Evolutionary conservation across 352 stramenopile species (phyloP).

Genomic region (Phytophthora pini): DNA sequence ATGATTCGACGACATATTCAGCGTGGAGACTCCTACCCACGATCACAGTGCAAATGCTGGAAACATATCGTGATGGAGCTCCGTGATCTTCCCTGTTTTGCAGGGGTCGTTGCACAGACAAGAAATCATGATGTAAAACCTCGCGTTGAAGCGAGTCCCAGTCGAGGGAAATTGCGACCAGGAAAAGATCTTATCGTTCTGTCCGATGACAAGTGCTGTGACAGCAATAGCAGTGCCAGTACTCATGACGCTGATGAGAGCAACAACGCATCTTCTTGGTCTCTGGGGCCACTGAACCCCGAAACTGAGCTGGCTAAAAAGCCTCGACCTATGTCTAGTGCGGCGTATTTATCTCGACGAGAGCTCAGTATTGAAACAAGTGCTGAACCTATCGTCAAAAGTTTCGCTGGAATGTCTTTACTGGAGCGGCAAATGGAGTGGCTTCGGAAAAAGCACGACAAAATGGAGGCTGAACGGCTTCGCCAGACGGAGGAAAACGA

Average conservation of each 20-base stretch:
- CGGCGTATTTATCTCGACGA: slow-evolving; percentile 25
- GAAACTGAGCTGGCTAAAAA: slow-evolving; percentile 27
- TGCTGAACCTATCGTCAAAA: slow-evolving; percentile 34
- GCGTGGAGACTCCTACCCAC: slow-evolving; percentile 70
- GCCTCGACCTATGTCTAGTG: slow-evolving; percentile 27
- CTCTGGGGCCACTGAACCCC: slow-evolving; percentile 30
- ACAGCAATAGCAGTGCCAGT: slow-evolving; percentile 26
- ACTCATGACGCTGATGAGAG: slow-evolving; percentile 23
- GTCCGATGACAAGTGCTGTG: slow-evolving; percentile 43
- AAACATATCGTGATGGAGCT: slow-evolving; percentile 82
- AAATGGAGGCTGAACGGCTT: slow-evolving; percentile 66
- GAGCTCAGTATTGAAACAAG: slow-evolving; percentile 15
- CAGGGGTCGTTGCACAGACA: slow-evolving; percentile 16
- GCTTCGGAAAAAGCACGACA: slow-evolving; percentile 82
- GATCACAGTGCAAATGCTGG: slow-evolving; percentile 77
- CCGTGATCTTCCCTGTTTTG: slow-evolving; percentile 64
- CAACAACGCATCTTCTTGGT: slow-evolving; percentile 37
- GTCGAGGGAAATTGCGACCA: slow-evolving; percentile 72
- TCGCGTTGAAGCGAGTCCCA: slow-evolving; percentile 53
- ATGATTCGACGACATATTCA: slow-evolving; percentile 77
- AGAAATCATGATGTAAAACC: slow-evolving; percentile 11
- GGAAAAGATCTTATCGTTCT: slow-evolving; percentile 84
- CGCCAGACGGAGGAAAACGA: slow-evolving; percentile 76
- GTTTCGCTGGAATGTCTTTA: slow-evolving; percentile 74
- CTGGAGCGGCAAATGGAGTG: slow-evolving; percentile 84